phyloP scores from a whole-genome alignment of 2,329 filamentous ascomycete genomes.

The Shiraia sp. region DNA sequence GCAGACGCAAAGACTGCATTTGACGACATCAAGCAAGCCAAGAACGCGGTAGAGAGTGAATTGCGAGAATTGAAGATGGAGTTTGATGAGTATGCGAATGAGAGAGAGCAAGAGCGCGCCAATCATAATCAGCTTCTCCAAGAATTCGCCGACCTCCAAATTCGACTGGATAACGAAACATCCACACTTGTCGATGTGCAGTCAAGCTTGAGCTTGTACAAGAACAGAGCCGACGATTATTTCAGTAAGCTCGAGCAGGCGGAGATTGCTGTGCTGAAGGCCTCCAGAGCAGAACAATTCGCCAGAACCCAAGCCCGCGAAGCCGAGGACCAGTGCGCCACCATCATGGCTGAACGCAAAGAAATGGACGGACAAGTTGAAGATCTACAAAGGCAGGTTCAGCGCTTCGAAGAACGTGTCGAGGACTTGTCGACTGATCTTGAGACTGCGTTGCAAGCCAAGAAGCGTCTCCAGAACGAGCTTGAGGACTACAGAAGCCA shows the following conservation, averaged over 20 bases:
- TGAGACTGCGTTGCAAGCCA: constrained; percentile 80
- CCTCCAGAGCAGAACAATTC: constrained; percentile 88
- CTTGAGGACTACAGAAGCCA: constrained; percentile 96
- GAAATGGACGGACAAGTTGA: constrained; percentile 87
- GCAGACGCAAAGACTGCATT: constrained; percentile 84
- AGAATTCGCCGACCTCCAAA: constrained; percentile 92
- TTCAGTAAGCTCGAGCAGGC: constrained; percentile 97
- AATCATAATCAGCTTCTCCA: constrained; percentile 86
- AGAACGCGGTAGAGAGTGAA: constrained; percentile 80
- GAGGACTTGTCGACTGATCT: constrained; percentile 92
- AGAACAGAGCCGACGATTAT: constrained; percentile 90
- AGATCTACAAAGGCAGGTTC: constrained; percentile 85
- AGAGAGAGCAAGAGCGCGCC: constrained; percentile 84
- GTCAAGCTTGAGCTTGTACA: constrained; percentile 85
- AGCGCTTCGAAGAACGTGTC: constrained; percentile 85
- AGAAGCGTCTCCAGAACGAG: constrained; percentile 94
- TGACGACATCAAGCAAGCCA: constrained; percentile 82
- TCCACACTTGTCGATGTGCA: constrained; percentile 83
- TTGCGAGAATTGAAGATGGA: constrained; percentile 83
- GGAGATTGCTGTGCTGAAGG: constrained; percentile 92
- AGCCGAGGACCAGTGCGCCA: constrained; percentile 86
- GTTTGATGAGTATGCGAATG: constrained; percentile 75
- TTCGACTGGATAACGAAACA: constrained; percentile 84
- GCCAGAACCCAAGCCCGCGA: constrained; percentile 87
- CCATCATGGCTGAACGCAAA: constrained; percentile 88